These are phyloP conservation scores for Stygiomarasmius scandens DNA, from an alignment of 1,284 basidiomycete genomes.

Conservation along the genomic window DNA sequence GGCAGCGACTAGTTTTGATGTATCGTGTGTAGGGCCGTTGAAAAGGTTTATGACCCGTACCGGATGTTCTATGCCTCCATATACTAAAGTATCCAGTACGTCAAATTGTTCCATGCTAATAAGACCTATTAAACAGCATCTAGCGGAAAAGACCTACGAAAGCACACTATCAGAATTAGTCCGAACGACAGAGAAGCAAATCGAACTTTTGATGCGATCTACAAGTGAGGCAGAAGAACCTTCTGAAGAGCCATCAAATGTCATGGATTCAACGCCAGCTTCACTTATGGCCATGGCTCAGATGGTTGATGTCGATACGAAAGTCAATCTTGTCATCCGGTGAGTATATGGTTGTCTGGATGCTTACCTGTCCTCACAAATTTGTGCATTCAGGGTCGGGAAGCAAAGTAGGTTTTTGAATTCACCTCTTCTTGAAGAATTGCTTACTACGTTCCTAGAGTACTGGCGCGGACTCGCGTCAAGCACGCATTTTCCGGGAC, in stretches of 20 bases:
- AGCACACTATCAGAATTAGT: slow-evolving; percentile 16
- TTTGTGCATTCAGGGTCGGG: slow-evolving; percentile 11
- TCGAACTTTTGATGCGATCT: background rate
- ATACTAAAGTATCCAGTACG: slow-evolving; percentile 20
- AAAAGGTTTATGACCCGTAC: background rate
- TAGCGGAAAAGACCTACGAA: slow-evolving; percentile 17
- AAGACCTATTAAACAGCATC: background rate
- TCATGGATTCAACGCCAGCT: slow-evolving; percentile 11
- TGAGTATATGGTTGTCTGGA: slow-evolving; percentile 12
- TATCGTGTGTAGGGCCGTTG: slow-evolving; percentile 8
- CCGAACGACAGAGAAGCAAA: slow-evolving; percentile 19
- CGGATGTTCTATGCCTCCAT: background rate
- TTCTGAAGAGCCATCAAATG: slow-evolving; percentile 15
- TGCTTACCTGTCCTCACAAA: background rate
- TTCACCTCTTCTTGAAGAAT: background rate
- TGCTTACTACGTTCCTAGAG: slow-evolving; percentile 12
- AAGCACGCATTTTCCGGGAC: no score
- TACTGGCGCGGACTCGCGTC: slow-evolving; percentile 19
- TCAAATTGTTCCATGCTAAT: background rate
- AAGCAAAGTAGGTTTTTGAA: slow-evolving; percentile 19
- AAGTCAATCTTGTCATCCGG: slow-evolving; percentile 28
- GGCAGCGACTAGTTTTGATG: slow-evolving; percentile 2
- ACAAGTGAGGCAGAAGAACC: no score
- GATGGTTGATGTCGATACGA: slow-evolving; percentile 22
- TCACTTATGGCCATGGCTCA: slow-evolving; percentile 28